These are phyloP conservation scores for Verbascum thapsus DNA, from an alignment of 257 asterid genomes.

Conservation along the genomic window DNA sequence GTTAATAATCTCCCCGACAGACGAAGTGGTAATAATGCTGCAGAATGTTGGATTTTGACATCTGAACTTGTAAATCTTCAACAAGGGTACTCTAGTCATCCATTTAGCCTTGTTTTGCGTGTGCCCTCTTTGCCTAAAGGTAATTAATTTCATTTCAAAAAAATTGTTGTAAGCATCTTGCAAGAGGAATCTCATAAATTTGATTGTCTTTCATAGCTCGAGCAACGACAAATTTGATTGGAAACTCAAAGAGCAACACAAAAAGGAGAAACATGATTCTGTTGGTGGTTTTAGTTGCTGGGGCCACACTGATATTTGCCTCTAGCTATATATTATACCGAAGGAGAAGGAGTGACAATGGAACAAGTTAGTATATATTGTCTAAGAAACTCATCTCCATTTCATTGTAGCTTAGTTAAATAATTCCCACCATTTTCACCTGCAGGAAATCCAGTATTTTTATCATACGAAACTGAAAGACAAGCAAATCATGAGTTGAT, in stretches of 20 bases:
- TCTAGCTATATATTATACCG: slow-evolving; percentile 29
- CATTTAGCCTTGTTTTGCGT: slow-evolving; percentile 31
- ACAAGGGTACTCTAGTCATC: neutral
- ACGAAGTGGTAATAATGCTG: neutral
- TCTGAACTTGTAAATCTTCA: slow-evolving; percentile 30
- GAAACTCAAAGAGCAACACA: neutral
- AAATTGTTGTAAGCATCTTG: too few relatives aligned
- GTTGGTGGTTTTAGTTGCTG: slow-evolving; percentile 26
- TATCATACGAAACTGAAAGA: slow-evolving; percentile 25
- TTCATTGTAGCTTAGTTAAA: neutral
- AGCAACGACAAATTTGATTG: neutral
- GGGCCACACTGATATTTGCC: slow-evolving; percentile 29
- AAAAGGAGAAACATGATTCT: slow-evolving; percentile 13
- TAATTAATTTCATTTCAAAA: slow-evolving; percentile 23
- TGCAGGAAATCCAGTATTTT: slow-evolving; percentile 15
- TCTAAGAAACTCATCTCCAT: neutral
- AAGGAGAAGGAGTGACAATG: slow-evolving; percentile 26
- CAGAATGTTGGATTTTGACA: slow-evolving; percentile 33
- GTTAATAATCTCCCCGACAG: neutral
- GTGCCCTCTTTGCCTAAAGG: slow-evolving; percentile 22
- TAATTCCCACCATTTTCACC: neutral
- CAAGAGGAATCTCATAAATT: too few relatives aligned
- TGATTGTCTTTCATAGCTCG: neutral
- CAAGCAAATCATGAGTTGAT: slow-evolving; percentile 31
- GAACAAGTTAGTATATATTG: slow-evolving; percentile 30